These are phyloP conservation scores for Fusarium sp. DNA, from an alignment of 2,329 filamentous ascomycete genomes.

Conservation along the genomic window DNA sequence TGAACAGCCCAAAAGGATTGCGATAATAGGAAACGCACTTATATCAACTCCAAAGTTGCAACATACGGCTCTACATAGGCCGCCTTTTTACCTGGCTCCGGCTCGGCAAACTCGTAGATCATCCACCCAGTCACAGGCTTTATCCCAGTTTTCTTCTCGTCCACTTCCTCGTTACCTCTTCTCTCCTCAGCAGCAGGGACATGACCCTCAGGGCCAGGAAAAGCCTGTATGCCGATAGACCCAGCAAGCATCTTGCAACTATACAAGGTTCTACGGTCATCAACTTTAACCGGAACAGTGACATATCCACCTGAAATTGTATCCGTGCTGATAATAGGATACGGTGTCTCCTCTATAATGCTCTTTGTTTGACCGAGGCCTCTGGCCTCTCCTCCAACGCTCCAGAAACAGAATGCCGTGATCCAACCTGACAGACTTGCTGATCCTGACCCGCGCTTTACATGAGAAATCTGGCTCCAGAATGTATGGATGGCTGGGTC, in stretches of 20 bases:
- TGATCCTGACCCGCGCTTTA: accelerated
- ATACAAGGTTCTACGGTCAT: accelerated
- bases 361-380: not conserved
- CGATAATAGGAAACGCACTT: not conserved
- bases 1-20: too few relatives aligned
- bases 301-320: not conserved
- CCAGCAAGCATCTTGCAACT: not conserved
- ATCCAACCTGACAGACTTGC: not conserved
- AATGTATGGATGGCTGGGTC: not conserved
- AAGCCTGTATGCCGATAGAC: not conserved
- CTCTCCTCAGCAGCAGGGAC: not conserved
- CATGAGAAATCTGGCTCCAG: not conserved
- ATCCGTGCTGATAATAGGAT: accelerated
- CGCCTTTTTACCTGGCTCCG: not conserved
- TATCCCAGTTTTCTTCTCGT: not conserved
- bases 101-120: not conserved
- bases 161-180: accelerated
- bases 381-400: not conserved
- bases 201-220: not conserved
- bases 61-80: not conserved
- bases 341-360: accelerated
- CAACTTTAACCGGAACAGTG: not conserved
- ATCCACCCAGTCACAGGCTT: not conserved
- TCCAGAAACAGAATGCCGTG: not conserved
- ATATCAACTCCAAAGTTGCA: not conserved